Base-by-base conservation (phyloP, 2,329 filamentous ascomycete genomes). In the Pseudogymnoascus sp. region DNA sequence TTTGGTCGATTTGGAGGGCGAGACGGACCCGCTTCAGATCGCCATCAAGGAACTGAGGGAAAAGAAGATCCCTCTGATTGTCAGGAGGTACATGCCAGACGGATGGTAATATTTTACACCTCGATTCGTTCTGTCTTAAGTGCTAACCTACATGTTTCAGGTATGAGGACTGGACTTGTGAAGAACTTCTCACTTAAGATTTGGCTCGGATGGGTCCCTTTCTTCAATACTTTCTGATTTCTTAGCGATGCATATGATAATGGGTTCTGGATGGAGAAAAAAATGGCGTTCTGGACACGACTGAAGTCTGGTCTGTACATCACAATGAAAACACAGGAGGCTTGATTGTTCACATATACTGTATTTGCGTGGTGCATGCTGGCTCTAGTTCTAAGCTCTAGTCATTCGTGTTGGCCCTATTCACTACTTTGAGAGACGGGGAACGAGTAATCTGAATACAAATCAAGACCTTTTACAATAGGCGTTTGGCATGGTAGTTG, bases 141-240 rank as follows among this genome's bases (percentile, higher is more conserved):
- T 58, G 6, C 14, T 62, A 18, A 49, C 43, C 11, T 14, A 5
- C 37, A 59, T 31, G 28, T 37, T 35, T 40, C 49, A 73, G 71
- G 65, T 97, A 97, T 77, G 95, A 99, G 83, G 95, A 99, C 76
- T 99, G 95, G 95, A 96, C 93, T 37, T 97, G 93, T 78, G 95
- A 97, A 78, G 95, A 99, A 78, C 82, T 97, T 67, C 83, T 96
- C 62, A 83, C 85, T 75, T 86, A 75, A 71, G 41, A 60, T 45
- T 33, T 33, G 49, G 49, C 28, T 33, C 49, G 28, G 58, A 60
- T 38, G 33, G 33, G 49, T 37, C 23, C 60, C 58, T 60, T 60
- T 60, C 58, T 60, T 41, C 58, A 41, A 60, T 41, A 38, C 37
- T 41, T 41, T 60, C 58, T 41, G 58, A 60, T 60, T 60, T 60